Evolutionary conservation across 164 flowering plant genomes (phyloP), one percentile per base, ranked within the genome.

Genomic region (Nymphaea colorata): DNA sequence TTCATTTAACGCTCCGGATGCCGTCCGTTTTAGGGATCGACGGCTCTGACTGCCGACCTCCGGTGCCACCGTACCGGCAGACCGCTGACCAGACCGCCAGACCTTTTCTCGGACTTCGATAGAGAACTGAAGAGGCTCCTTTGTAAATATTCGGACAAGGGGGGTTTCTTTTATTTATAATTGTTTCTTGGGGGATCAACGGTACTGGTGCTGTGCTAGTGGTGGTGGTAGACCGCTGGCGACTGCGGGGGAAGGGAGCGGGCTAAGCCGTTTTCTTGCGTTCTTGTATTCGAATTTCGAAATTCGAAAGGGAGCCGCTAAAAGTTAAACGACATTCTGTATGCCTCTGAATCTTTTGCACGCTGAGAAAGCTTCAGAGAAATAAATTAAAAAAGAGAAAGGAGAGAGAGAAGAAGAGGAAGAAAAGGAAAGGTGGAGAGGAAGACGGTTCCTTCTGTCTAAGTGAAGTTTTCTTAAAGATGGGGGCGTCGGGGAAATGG

Each of bases 401-500:
- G 55, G 14, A 51, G 57, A 25, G 57, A 25, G 57, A 51, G 57
- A 51, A 51, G 57, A 8, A 51, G 57, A 0, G 15, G 14, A 15
- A 8, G 57, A 51, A 3, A 12, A 47, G 55, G 55, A 12, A 47
- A 51, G 14, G 14, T 15, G 3, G 14, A 51, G 14, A 51, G 36
- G 36, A 25, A 25, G 36, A 25, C 36, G 36, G 36, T 25, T 25
- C 36, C 36, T 25, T 51, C 57, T 51, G 12, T 51, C 14, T 5
- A 8, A 3, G 8, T 51, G 4, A 8, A 51, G 57, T 3, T 51
- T 51, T 51, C 57, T 51, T 63, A 36, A 60, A 17, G 69, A 92
- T 93, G 98, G 96, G 93, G 74, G 87, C 78, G 59, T 84, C 97
- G 18, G 92, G 89, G 57, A 91, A 86, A 66, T 93, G 98, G 98